Base-by-base conservation (phyloP, 2,329 filamentous ascomycete genomes). In the Hyphodiscus sp. region DNA sequence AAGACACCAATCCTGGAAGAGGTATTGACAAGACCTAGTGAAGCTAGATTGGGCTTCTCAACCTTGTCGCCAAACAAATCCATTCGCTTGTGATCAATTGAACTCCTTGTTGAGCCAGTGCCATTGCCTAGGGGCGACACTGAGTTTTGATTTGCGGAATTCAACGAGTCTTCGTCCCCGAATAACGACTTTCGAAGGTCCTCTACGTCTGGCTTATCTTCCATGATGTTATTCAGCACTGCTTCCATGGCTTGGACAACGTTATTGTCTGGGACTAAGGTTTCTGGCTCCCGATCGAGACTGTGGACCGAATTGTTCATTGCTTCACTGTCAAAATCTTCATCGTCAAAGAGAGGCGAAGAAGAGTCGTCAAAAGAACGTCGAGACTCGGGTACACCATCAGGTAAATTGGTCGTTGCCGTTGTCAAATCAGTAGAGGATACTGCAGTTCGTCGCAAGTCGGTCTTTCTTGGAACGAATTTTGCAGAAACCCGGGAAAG, bases 171-270 rank as follows among this genome's bases (percentile, higher is more conserved):
- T 2, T 80, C 77, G 13, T 77, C 71, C 2, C 77, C 78, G 67
- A 91, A 89, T 0, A 91, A 70, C 0, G 86, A 89, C 16, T 80
- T 80, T 42, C 82, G 75, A 16, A 86, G 69, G 59, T 85, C 83
- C 61, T 85, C 82, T 1, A 81, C 77, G 19, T 81, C 82, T 48
- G 87, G 83, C 47, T 87, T 82, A 60, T 91, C 84, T 61, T 90
- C 90, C 76, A 99, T 87, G 58, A 99, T 99, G 59, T 91, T 88
- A 60, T 87, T 95, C 47, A 99, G 76, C 16, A 91, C 94, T 60
- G 88, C 83, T 68, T 97, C 91, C 80, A 99, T 92, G 2, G 90
- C 92, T 70, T 95, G 83, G 6, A 99, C 91, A 26, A 96, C 86
- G 55, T 86, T 81, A 0, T 81, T 87, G 64, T 96, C 87, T 6